Evolutionary conservation across 2,329 filamentous ascomycete species (phyloP), one percentile per base, ranked within the genome.

Genomic region (Hortaea werneckii): DNA sequence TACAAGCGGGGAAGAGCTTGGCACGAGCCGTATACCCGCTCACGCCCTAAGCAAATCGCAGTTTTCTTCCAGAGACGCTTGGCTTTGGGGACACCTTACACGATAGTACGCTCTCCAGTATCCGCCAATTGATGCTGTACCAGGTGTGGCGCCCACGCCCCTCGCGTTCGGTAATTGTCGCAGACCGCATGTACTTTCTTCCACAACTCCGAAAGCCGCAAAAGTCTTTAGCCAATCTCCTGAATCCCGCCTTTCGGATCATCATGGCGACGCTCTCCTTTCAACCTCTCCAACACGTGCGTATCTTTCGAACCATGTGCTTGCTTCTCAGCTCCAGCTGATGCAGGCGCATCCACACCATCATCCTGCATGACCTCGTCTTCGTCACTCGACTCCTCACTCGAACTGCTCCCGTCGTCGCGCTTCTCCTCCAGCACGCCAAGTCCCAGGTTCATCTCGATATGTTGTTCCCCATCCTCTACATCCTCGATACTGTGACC

Each of bases 361-460:
- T 46, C 47, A 30, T 27, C 9, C 26, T 7, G 10, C 4, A 44
- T 44, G 4, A 12, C 38, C 20, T 51, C 50, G n/a, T 49, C 47
- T 5, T 46, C 46, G 9, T 41, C 45, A 12, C 42, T 41, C 27
- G 45, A 45, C 6, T 44, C 48, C 10, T 48, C 49, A 26, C 41
- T 45, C 29, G 43, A 43, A n/a, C 38, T 44, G 12, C 41, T 43
- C 2, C 44, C 47, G 27, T 28, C 30, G 29, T 28, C 42, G 7
- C 29, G 28, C 45, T 51, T 52, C 52, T 62, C 54, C 49, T 65
- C 60, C 34, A 65, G 41, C 32, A 65, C 60, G 6, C 62, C 62
- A 5, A 65, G 47, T 3, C 61, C 61, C 6, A 65, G 50, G 39
- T 60, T 52, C 61, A 65, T 64, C 53, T 64, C 62, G 41, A 65